These are phyloP conservation scores for Paecilomyces niveus DNA, from an alignment of 2,329 filamentous ascomycete genomes.

Conservation along the genomic window DNA sequence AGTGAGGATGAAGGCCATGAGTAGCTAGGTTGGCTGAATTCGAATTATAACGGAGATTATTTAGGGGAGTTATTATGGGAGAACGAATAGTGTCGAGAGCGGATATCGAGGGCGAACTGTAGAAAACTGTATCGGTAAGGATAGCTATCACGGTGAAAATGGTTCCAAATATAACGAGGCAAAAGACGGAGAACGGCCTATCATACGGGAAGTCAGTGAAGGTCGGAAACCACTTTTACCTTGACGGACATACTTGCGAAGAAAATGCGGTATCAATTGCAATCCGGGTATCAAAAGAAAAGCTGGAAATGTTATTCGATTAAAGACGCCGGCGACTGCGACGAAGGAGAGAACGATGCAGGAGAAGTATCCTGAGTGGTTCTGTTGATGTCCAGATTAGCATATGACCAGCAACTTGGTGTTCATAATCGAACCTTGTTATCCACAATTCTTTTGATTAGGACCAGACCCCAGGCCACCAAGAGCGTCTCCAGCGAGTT, in stretches of 20 bases:
- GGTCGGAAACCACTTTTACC: constrained; percentile 6
- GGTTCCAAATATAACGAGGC: constrained; percentile 58
- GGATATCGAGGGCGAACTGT: constrained; percentile 39
- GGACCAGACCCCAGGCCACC: constrained; percentile 85
- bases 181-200: constrained; percentile 54
- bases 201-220: constrained; percentile 24
- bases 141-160: constrained; percentile 67
- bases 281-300: constrained; percentile 81
- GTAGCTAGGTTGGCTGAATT: constrained; percentile 61
- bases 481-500: constrained; percentile 93
- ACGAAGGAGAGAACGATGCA: constrained; percentile 74
- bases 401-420: background rate
- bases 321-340: constrained; percentile 81
- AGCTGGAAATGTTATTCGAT: constrained; percentile 93
- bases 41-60: constrained; percentile 72
- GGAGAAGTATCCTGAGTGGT: constrained; percentile 64
- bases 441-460: constrained; percentile 79
- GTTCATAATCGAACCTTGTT: constrained; percentile 53
- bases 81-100: constrained; percentile 37
- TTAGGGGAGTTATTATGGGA: constrained; percentile 68
- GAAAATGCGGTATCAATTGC: constrained; percentile 77
- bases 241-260: constrained; percentile 57
- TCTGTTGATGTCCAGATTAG: constrained; percentile 9
- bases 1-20: constrained; percentile 72
- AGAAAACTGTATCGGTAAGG: constrained; percentile 78